Base-by-base conservation (phyloP, 78 protist species). In the Dictyostelium capitatum region DNA sequence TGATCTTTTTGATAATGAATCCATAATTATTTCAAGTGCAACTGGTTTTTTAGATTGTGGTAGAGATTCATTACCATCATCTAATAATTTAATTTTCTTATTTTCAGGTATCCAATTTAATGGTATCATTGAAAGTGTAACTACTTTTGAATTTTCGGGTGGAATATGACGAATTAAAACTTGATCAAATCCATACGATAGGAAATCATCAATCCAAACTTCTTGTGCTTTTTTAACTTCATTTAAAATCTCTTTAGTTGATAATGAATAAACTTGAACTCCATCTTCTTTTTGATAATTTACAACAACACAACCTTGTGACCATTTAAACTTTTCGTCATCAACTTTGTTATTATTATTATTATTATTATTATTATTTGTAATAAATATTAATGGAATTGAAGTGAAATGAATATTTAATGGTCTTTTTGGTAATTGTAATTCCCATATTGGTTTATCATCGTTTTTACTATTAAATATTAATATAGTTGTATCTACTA, bases 201-300 rank as follows among this genome's bases (percentile, higher is more conserved):
- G 6, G 25, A 69, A 83, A 57, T 83, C 91, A 37, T 83, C 74
- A 5, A 51, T 25, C 91, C 91, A 83, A 17, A 54, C 41, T 20
- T 83, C 91, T 46, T 53, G n/a, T 2, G 73, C 48, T 25, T 73
- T 83, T 1, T 6, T 28, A 0, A 59, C 11, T 56, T 73, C 74
- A 73, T 83, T 83, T 28, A 83, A 54, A n/a, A 70, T 25, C 25
- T 48, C 14, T 23, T 54, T 51, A 1, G 41, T 72, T n/a, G 91
- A 28, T 43, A 83, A 20, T 9, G 64, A 54, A 73, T 83, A 83
- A 12, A 83, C 73, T 6, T 83, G 82, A 2, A 73, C 32, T n/a
- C 69, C 7, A 25, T 23, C 57, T 8, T 43, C 51, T 19, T 37
- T 69, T 69, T 69, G 77, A 30, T 51, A 77, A n/a, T 30, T 54